Percentiles rank a stretch among this genome's conserved stretches.
These are phyloP conservation scores for Begonia masoniana DNA, from an alignment of 306 rosid genomes.

Conservation along the genomic window DNA sequence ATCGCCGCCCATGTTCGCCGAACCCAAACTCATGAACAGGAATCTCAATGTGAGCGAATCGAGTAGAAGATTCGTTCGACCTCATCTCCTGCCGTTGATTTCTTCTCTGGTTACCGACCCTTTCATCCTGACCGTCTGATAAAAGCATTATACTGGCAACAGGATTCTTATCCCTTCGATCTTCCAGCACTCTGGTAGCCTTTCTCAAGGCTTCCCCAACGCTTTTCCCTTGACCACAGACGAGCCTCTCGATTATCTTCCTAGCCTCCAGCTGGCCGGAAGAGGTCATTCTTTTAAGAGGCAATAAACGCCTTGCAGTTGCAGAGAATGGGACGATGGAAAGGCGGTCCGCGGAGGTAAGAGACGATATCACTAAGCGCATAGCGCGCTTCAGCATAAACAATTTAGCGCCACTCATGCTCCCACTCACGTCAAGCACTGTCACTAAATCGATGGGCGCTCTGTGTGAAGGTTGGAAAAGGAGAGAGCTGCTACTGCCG, in stretches of 20 bases:
- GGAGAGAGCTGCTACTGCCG: slow-evolving; percentile 4
- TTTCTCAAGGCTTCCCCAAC: slow-evolving; percentile 15
- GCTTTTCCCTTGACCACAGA: slow-evolving; percentile 14
- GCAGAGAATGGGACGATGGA: slow-evolving; percentile 18
- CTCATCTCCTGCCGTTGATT: neutral
- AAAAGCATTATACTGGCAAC: slow-evolving; percentile 23
- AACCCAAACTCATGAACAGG: slow-evolving; percentile 26
- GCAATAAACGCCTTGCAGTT: slow-evolving; percentile 13
- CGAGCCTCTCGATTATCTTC: slow-evolving; percentile 2
- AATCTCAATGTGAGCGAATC: slow-evolving; percentile 6
- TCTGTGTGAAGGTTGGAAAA: slow-evolving; percentile 18
- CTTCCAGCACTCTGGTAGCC: slow-evolving; percentile 19
- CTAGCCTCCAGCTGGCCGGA: slow-evolving; percentile 10
- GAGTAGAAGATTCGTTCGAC: neutral
- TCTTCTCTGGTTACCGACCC: neutral
- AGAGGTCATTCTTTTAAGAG: slow-evolving; percentile 15
- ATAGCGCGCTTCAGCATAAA: slow-evolving; percentile 14
- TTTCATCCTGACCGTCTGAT: slow-evolving; percentile 21
- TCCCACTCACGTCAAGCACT: slow-evolving; percentile 22
- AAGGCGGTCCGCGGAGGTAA: slow-evolving; percentile 21
- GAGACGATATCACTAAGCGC: slow-evolving; percentile 18
- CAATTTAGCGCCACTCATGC: slow-evolving; percentile 21
- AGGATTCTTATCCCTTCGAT: slow-evolving; percentile 12
- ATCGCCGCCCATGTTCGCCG: slow-evolving; percentile 9
- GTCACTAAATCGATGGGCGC: slow-evolving; percentile 22